These are phyloP conservation scores for Senna tora DNA, from an alignment of 306 rosid genomes.

Conservation along the genomic window DNA sequence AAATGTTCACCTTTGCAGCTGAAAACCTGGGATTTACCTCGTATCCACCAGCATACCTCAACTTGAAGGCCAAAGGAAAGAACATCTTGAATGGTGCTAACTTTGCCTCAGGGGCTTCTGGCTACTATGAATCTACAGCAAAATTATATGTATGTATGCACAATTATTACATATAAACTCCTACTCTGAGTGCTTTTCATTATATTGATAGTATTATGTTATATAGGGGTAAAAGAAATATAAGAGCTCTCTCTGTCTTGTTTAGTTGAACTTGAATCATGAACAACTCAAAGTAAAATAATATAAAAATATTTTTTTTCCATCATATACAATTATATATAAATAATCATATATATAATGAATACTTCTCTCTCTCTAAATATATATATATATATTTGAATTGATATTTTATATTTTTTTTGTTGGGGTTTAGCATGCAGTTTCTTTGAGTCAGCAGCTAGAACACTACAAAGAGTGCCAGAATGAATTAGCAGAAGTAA, in stretches of 20 bases:
- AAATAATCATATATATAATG: too few species aligned
- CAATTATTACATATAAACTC: neutral
- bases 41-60: conserved; percentile 53
- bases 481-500: conserved; percentile 48
- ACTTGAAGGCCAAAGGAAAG: conserved; percentile 38
- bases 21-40: conserved; percentile 52
- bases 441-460: conserved; percentile 64
- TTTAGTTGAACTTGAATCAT: too few species aligned
- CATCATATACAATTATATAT: too few species aligned
- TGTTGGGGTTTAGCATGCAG: conserved; percentile 54
- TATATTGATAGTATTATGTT: neutral
- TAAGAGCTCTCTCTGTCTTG: too few species aligned
- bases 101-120: conserved; percentile 85
- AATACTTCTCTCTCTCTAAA: too few species aligned
- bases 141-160: conserved; percentile 58
- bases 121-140: conserved; percentile 63
- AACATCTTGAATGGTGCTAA: conserved; percentile 49
- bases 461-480: conserved; percentile 66
- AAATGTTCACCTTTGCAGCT: too few species aligned
- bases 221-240: too few species aligned
- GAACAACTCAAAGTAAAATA: too few species aligned
- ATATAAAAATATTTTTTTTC: too few species aligned
- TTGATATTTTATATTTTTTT: neutral
- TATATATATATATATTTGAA: too few species aligned
- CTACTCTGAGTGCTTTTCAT: neutral